Percentiles rank a stretch among this genome's conserved stretches.
phyloP scores from a whole-genome alignment of 2,329 filamentous ascomycete species.

The Domatiomyces globalis region DNA sequence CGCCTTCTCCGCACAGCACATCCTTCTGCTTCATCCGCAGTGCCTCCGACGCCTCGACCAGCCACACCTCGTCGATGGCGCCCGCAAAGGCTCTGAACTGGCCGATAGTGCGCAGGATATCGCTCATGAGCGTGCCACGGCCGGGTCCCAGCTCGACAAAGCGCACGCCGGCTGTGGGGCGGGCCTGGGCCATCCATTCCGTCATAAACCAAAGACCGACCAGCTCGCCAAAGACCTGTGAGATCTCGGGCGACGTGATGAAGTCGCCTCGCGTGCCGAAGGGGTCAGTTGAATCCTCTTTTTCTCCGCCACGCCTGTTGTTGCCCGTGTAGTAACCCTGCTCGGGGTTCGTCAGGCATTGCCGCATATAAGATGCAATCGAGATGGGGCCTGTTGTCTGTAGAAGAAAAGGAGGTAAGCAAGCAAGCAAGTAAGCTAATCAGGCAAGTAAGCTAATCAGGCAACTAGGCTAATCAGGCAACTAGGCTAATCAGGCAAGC shows the following conservation, averaged over 20 bases:
- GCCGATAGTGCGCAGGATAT: slow-evolving; percentile 74
- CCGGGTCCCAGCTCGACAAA: slow-evolving; percentile 91
- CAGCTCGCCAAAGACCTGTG: slow-evolving; percentile 89
- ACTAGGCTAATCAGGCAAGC: too few species aligned
- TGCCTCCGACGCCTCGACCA: slow-evolving; percentile 82
- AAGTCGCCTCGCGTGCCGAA: slow-evolving; percentile 94
- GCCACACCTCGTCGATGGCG: slow-evolving; percentile 73
- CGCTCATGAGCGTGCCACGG: slow-evolving; percentile 90
- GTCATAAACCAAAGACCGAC: slow-evolving; percentile 89
- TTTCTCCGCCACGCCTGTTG: slow-evolving; percentile 38
- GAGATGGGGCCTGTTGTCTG: slow-evolving; percentile 80
- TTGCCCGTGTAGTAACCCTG: slow-evolving; percentile 78
- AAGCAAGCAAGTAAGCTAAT: not conserved
- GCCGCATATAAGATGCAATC: slow-evolving; percentile 91
- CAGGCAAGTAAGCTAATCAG: too few species aligned
- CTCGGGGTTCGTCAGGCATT: slow-evolving; percentile 82
- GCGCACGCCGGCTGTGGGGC: slow-evolving; percentile 58
- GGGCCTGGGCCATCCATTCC: slow-evolving; percentile 90
- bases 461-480: too few species aligned
- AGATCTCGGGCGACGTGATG: slow-evolving; percentile 93
- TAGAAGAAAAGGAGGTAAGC: not conserved
- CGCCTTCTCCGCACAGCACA: slow-evolving; percentile 61
- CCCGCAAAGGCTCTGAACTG: slow-evolving; percentile 66
- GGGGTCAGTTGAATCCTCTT: slow-evolving; percentile 50
- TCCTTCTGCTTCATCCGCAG: slow-evolving; percentile 65